A percentile compares a stretch with the other conserved stretches of the same genome.
These are phyloP conservation scores for Tetrahymena elliotti DNA, from an alignment of 73 alveolate species.

Conservation along the genomic window DNA sequence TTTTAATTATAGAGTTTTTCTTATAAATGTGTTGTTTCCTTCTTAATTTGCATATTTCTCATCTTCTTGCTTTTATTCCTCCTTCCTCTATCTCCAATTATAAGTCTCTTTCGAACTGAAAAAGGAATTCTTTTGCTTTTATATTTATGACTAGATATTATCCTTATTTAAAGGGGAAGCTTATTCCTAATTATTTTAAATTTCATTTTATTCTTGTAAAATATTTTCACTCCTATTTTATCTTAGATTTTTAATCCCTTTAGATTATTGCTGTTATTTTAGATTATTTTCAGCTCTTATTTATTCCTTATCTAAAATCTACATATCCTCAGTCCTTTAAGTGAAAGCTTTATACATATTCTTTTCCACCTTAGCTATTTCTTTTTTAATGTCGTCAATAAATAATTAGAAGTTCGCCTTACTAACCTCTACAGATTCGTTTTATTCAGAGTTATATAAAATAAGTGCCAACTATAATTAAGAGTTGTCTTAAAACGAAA, in stretches of 20 bases:
- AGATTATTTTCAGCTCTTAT: neutral
- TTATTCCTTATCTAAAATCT: neutral
- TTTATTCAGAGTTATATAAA: neutral
- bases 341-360: neutral
- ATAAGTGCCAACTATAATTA: neutral
- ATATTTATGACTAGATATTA: neutral
- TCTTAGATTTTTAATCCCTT: neutral
- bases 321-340: neutral
- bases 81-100: neutral
- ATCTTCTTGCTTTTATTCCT: neutral
- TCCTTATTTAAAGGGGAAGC: neutral
- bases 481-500: neutral
- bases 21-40: neutral
- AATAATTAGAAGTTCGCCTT: neutral
- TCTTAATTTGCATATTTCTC: neutral
- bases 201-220: neutral
- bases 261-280: neutral
- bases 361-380: neutral
- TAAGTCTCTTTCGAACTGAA: neutral
- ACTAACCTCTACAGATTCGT: neutral
- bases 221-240: neutral
- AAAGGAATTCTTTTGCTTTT: neutral
- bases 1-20: neutral
- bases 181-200: neutral
- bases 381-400: neutral